Percentiles rank a stretch among this genome's conserved stretches.
phyloP scores from a whole-genome alignment of 179 eudicot species.

The Spergularia azorica region DNA sequence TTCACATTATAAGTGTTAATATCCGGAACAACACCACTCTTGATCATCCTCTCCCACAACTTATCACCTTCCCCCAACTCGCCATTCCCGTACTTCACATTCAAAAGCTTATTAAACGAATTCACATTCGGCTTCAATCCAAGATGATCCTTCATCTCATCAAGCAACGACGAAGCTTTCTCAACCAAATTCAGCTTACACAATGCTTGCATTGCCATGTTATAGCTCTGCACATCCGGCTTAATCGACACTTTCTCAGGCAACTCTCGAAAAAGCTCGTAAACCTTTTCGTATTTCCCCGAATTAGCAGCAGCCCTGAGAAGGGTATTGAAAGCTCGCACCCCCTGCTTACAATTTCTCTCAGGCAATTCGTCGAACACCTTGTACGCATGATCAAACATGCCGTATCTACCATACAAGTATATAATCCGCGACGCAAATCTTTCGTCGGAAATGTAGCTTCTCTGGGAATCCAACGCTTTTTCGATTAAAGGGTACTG shows the following conservation, averaged over 20 bases:
- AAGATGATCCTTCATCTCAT: slow-evolving; percentile 41
- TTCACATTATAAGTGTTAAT: slow-evolving; percentile 36
- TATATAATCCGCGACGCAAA: slow-evolving; percentile 16
- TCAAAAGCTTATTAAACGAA: slow-evolving; percentile 39
- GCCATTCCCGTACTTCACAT: slow-evolving; percentile 29
- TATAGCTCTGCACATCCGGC: slow-evolving; percentile 38
- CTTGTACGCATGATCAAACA: slow-evolving; percentile 34
- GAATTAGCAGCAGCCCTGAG: slow-evolving; percentile 35
- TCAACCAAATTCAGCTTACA: slow-evolving; percentile 46
- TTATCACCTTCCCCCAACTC: slow-evolving; percentile 34
- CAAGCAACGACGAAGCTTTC: slow-evolving; percentile 37
- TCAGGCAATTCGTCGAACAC: slow-evolving; percentile 39
- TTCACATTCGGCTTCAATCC: slow-evolving; percentile 32
- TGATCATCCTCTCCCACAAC: slow-evolving; percentile 45
- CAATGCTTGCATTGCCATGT: slow-evolving; percentile 35
- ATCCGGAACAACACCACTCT: slow-evolving; percentile 37
- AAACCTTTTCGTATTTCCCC: slow-evolving; percentile 32
- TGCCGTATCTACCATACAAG: slow-evolving; percentile 33
- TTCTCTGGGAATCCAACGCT: slow-evolving; percentile 25
- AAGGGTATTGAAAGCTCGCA: slow-evolving; percentile 11
- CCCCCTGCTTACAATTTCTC: slow-evolving; percentile 3
- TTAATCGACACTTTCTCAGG: slow-evolving; percentile 38
- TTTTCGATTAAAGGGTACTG: slow-evolving; percentile 25
- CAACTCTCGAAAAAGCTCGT: slow-evolving; percentile 36
- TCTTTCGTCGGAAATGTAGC: neutral